Conservation (phyloP, 1,284 basidiomycete genomes). For the Ustilago sp. region DNA sequence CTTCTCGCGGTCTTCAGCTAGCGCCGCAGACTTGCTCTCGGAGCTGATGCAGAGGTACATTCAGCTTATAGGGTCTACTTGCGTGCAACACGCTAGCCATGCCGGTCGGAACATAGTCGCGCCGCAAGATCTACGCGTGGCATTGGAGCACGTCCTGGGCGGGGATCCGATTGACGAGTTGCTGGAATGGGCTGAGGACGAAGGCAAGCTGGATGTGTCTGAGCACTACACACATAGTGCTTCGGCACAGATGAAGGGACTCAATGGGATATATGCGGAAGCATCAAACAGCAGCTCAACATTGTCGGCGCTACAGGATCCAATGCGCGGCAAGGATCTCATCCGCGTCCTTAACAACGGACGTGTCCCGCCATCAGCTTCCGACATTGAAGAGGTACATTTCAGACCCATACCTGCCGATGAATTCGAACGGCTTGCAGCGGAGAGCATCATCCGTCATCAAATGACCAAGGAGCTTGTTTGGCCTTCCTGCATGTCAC, state of each 20-base stretch:
- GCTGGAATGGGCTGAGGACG: slow-evolving; percentile 56
- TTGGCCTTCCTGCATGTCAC: slow-evolving; percentile 19
- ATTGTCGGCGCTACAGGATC: slow-evolving; percentile 31
- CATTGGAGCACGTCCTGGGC: slow-evolving; percentile 55
- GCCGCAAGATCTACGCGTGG: slow-evolving; percentile 50
- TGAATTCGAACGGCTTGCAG: slow-evolving; percentile 27
- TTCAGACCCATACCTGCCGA: slow-evolving; percentile 20
- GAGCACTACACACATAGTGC: neutral
- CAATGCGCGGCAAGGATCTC: slow-evolving; percentile 48
- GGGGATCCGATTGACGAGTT: slow-evolving; percentile 51
- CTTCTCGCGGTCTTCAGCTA: slow-evolving; percentile 50
- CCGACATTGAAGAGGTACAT: slow-evolving; percentile 27
- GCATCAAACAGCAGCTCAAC: slow-evolving; percentile 9
- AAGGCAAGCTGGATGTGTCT: slow-evolving; percentile 26
- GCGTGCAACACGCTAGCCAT: slow-evolving; percentile 50
- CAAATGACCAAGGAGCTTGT: slow-evolving; percentile 26
- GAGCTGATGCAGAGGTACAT: slow-evolving; percentile 61
- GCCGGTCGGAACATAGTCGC: slow-evolving; percentile 39
- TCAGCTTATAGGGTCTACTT: slow-evolving; percentile 40
- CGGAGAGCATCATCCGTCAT: slow-evolving; percentile 32
- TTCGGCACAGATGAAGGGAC: slow-evolving; percentile 11
- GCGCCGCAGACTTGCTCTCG: slow-evolving; percentile 48
- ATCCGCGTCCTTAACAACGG: slow-evolving; percentile 32
- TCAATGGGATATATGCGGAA: slow-evolving; percentile 18
- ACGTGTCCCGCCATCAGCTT: slow-evolving; percentile 21